Base-by-base conservation (phyloP, 2,329 filamentous ascomycete species). In the Didymella arachidicola region DNA sequence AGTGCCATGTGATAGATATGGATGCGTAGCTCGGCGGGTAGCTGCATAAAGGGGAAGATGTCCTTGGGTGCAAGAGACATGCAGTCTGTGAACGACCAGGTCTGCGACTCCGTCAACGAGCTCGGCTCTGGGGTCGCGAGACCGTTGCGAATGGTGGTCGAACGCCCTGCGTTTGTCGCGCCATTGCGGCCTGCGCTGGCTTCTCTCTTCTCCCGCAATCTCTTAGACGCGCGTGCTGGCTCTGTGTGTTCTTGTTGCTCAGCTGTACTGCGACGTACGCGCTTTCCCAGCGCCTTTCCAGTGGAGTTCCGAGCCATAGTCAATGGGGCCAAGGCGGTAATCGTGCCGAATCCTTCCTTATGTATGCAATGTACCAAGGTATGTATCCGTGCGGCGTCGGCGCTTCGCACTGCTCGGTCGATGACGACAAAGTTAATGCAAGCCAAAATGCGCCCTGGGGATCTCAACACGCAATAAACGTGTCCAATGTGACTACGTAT, bases 1-100 rank as follows among this genome's bases (percentile, higher is more conserved):
- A 79, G 72, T 0, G 72, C 71, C 67, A 74, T 72, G 54, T 78
- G 72, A 64, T 81, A 82, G 56, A 82, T 78, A 57, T 78, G 72
- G 19, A 80, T 66, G 18, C 80, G 73, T n/a, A 81, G 72, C 63
- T 81, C 80, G n/a, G 79, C 74, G 2, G 79, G 79, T n/a, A 81
- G 68, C 12, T 74, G 64, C 74, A 80, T 78, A 60, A 81, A 75
- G 1, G 72, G 73, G 60, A 81, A 79, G 22, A 63, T 58, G 27
- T 36, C 56, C 12, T 36, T 47, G 32, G 36, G 50, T 7, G 19
- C 56, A 18, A 45, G n/a, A 11, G 49, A 30, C 25, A 18, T 27
- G 16, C 38, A 36, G 38, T 48, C 26, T 8, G 29, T 19, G 25
- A 42, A 47, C 32, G 41, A 19, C 18, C 42, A 34, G n/a, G 48